phyloP scores from a whole-genome alignment of 208 protist genomes.

The Trypanosoma scelopori region DNA sequence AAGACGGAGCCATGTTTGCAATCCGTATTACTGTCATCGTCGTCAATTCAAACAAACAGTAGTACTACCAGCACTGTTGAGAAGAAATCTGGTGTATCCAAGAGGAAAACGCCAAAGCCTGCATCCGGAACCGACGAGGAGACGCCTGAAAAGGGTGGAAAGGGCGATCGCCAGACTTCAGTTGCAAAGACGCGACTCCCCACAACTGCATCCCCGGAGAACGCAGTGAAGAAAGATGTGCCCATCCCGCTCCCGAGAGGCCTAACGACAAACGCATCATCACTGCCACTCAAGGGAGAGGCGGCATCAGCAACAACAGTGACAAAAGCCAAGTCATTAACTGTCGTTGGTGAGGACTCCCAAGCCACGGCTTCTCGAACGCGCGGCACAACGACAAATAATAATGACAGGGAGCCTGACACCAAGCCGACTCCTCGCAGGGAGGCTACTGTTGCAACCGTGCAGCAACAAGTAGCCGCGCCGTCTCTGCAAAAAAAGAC shows the following conservation, averaged over 20 bases:
- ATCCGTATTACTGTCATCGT: no score
- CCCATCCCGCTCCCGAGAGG: conserved; percentile 13
- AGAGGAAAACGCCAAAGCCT: conserved; percentile 5
- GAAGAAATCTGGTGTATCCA: background rate
- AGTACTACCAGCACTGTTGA: conserved; percentile 2
- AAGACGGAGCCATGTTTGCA: no score
- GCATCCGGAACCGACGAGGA: background rate
- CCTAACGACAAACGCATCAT: background rate
- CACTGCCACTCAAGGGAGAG: background rate
- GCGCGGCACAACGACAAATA: background rate
- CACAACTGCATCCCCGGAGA: background rate
- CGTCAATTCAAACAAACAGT: conserved; percentile 17
- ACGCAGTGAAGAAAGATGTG: background rate
- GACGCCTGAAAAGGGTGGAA: background rate
- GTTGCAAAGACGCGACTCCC: background rate
- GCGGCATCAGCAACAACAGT: background rate
- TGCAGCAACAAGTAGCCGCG: background rate
- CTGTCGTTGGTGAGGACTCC: background rate
- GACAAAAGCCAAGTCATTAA: background rate
- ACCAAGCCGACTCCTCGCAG: background rate
- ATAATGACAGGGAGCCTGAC: background rate
- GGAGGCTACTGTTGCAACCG: background rate
- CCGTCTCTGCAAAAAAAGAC: background rate
- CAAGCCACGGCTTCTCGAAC: background rate
- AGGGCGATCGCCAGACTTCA: background rate